Base-by-base conservation (phyloP, 306 rosid genomes). In the Inga leiocalycina region DNA sequence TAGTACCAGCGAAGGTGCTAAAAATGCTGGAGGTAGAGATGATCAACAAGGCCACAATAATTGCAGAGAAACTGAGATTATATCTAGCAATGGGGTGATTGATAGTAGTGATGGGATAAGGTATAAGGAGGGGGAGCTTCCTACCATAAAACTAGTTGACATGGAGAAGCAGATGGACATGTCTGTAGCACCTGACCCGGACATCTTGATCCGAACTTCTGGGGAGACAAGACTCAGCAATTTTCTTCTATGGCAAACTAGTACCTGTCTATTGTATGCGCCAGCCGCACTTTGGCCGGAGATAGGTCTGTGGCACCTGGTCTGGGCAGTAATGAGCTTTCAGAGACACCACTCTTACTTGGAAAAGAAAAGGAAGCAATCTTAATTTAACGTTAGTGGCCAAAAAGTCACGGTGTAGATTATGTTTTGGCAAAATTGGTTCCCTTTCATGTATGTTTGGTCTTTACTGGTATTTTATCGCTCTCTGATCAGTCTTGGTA, bases 231-330 rank as follows among this genome's bases (percentile, higher is more conserved):
- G 97, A 1, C 92, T 93, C 56, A 90, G 97, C 82, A 93, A 90
- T 85, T 91, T 93, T 81, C 97, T 92, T 82, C 98, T 93, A 65
- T 93, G 94, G 98, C 93, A 91, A 83, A 90, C 94, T 71, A 71
- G 86, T 71, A 54, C 82, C 72, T 90, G 94, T 49, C 91, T 86
- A n/a, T 83, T 93, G 86, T 90, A 88, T 83, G 88, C 93, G 34
- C 96, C 97, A 30, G 20, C 86, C 11, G 92, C 88, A 1, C 92
- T 93, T 45, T 93, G 98, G 98, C 98, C 98, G 44, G 97, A 93
- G 75, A 80, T 93, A 52, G 97, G 97, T 52, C 37, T 93, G 13
- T 37, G 93, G 85, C 93, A 90, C 79, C 79, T 92, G 90, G 84
- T 92, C 41, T 88, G 91, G 92, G 92, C 90, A 52, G 87, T 93